These are phyloP conservation scores for Ceratobasidium sp. DNA, from an alignment of 1,284 basidiomycete genomes.

Conservation along the genomic window DNA sequence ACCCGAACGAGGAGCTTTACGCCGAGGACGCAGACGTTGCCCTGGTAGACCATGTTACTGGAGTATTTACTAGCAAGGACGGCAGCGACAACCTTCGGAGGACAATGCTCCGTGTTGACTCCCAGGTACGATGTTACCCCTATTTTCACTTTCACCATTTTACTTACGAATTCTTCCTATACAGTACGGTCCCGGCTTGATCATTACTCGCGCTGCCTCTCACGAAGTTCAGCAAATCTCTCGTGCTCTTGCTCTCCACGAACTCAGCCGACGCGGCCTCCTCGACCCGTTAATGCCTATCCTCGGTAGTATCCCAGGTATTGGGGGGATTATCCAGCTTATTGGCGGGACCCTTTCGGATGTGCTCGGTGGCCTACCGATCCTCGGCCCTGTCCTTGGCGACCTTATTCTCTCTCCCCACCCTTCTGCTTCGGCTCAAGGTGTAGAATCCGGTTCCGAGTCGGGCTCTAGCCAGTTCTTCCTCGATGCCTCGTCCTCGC, in stretches of 20 bases:
- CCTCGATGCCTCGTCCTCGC: slow-evolving; percentile 22
- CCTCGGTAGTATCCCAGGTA: slow-evolving; percentile 24
- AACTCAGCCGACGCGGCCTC: slow-evolving; percentile 23
- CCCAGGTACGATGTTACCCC: slow-evolving; percentile 22
- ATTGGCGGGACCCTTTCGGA: slow-evolving; percentile 6
- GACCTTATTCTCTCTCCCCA: slow-evolving; percentile 22
- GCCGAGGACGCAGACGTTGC: slow-evolving; percentile 2
- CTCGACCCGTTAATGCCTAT: slow-evolving; percentile 36
- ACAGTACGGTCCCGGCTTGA: slow-evolving; percentile 30
- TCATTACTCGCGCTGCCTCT: background rate
- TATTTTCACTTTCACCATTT: background rate
- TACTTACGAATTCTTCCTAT: background rate
- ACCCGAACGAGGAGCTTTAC: background rate
- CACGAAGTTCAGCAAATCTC: slow-evolving; percentile 4
- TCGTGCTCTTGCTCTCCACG: slow-evolving; percentile 1
- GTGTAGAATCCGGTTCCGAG: background rate
- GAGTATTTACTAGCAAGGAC: background rate
- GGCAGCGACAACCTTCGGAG: background rate
- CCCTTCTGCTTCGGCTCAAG: slow-evolving; percentile 11
- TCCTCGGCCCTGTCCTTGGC: slow-evolving; percentile 35
- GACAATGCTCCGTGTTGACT: background rate
- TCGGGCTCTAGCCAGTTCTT: slow-evolving; percentile 2
- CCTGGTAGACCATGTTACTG: background rate
- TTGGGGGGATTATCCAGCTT: slow-evolving; percentile 28
- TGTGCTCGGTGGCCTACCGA: slow-evolving; percentile 33